Base-by-base conservation (phyloP, 2,329 filamentous ascomycete species). In the Xylaria polymorpha region DNA sequence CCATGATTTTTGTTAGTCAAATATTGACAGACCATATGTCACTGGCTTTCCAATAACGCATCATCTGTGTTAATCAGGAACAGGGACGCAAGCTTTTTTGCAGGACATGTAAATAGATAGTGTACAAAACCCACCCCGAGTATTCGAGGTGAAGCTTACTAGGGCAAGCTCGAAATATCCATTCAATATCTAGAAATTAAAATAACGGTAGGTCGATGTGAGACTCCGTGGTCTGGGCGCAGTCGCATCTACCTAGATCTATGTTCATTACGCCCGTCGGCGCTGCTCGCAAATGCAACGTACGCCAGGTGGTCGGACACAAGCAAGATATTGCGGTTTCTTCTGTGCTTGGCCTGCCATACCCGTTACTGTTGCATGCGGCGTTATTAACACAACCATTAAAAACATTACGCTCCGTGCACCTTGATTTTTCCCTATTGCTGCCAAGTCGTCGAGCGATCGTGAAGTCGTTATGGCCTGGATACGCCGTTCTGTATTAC, bases 401-500 rank as follows among this genome's bases (percentile, higher is more conserved):
- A 35, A 53, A 59, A 50, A 55, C 18, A 59, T 53, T 48, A 25
- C 10, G 41, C 62, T 60, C 55, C 15, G n/a, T 63, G 35, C 48
- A 59, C 58, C 51, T 55, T 5, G 1, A 25, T 43, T 25, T 51
- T 37, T 18, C 9, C 50, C 53, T 32, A 32, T 55, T 10, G 39
- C 8, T 61, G 37, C 46, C 15, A 59, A 43, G 6, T 61, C 44
- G 39, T 64, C 8, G 39, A 61, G 50, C 48, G 5, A 50, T 62
- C 66, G 46, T 71, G 22, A 64, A 62, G 58, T 69, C 67, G 48
- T 71, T 51, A 35, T 69, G 53, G 5, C 50, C 25, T 43, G 20
- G 37, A n/a, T 53, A 25, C 25, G 2, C 39, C n/a, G 10, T 14
- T 14, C 14, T 41, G 66, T 57, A 74, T 61, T 65, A 72, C 58